Evolutionary conservation across 352 stramenopile genomes (phyloP), one percentile per base, ranked within the genome.

Genomic region (Thalassiosira pacifica): DNA sequence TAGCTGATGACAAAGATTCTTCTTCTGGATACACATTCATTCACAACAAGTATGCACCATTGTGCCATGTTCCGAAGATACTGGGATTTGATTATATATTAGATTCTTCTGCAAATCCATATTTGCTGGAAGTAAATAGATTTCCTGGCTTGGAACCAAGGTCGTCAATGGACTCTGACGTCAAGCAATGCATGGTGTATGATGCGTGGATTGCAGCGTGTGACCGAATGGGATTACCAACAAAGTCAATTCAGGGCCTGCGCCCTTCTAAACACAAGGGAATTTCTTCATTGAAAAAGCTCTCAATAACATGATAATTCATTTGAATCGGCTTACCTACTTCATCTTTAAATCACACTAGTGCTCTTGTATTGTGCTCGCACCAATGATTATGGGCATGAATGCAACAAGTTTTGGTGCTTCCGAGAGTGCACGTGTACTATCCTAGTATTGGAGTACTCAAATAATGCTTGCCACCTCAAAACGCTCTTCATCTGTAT

Each of bases 11-110:
- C n/a, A 48, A 6, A 6, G 13, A 66, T 65, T 29, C 22, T n/a
- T 64, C 31, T 37, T 0, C 31, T 60, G 27, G 4, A 13, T 6
- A 52, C 22, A 13, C 19, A 26, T 75, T 45, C 18, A 48, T 61
- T 64, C 29, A n/a, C n/a, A 74, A 13, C 10, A 42, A 37, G 1
- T 60, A 65, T 37, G 26, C 32, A 2, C 70, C 70, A 22, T 68
- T 79, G 63, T 53, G 34, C 63, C 66, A 26, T 34, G 86, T 94
- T 79, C 91, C 91, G 24, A 94, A 93, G 67, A 92, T 94, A 61
- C 34, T 94, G 27, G 90, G 90, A 37, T 89, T 94, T 69, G 90
- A 94, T 75, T 93, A 90, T 60, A 90, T 93, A 13, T 67, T 94
- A n/a, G 79, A 91, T 67, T 73, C 88, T 52, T 37, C 48, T 22